These are phyloP conservation scores for Phaeotremella skinneri DNA, from an alignment of 768 basidiomycete species.

Conservation along the genomic window DNA sequence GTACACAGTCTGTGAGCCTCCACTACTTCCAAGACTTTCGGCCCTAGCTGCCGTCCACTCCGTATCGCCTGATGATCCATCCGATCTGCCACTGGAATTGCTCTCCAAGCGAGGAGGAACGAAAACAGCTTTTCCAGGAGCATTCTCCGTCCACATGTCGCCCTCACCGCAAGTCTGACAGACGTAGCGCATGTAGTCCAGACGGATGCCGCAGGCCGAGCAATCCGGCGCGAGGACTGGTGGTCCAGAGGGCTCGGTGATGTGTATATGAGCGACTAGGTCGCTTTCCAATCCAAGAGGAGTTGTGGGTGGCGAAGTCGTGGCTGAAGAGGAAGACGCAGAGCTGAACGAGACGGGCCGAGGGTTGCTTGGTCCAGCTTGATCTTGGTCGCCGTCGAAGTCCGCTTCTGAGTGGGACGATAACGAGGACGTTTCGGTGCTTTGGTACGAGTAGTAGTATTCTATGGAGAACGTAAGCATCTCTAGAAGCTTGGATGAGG, in stretches of 20 bases:
- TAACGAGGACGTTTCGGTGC: conserved; percentile 22
- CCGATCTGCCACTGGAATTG: background rate
- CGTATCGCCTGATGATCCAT: conserved; percentile 19
- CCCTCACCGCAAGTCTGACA: conserved; percentile 79
- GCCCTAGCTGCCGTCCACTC: conserved; percentile 3
- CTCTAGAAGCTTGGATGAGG: background rate
- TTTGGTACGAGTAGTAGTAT: conserved; percentile 50
- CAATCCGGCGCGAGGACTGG: conserved; percentile 62
- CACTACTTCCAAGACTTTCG: background rate
- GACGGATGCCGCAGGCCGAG: conserved; percentile 69
- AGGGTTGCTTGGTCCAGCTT: conserved; percentile 7
- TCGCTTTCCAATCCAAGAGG: conserved; percentile 12
- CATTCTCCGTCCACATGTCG: conserved; percentile 43
- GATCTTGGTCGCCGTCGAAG: conserved; percentile 7
- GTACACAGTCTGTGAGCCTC: conserved; percentile 28
- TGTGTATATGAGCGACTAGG: conserved; percentile 9
- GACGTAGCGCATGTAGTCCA: conserved; percentile 84
- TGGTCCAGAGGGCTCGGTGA: conserved; percentile 56
- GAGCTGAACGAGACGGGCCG: conserved; percentile 8
- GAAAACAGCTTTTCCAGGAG: conserved; percentile 17
- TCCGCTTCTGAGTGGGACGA: conserved; percentile 12
- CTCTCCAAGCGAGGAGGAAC: background rate
- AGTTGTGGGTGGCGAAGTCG: conserved; percentile 1
- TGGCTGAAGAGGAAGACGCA: conserved; percentile 5
- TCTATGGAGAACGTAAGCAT: conserved; percentile 17